Evolutionary conservation across 768 basidiomycete species (phyloP), one percentile per base, ranked within the genome.

Genomic region (Suillus discolor): DNA sequence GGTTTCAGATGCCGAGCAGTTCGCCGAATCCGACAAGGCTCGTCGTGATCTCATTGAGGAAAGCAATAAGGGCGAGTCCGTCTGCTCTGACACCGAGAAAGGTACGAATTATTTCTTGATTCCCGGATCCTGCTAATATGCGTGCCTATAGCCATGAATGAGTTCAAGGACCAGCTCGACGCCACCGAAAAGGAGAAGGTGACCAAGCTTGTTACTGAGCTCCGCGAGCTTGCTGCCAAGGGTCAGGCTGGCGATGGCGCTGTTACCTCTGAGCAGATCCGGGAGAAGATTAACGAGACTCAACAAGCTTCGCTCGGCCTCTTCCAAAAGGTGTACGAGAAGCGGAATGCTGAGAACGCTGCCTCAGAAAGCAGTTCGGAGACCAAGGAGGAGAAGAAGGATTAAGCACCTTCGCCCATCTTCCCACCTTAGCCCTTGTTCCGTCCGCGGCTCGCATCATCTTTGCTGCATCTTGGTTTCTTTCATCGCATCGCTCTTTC

Each of bases 251-350:
- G 91, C 62, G 96, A 97, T 72, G 84, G 85, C 15, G 86, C 85
- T 45, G 80, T 97, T 71, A 93, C 89, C 64, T 87, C 95, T 42
- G 96, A 98, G 47, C 76, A 83, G 64, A 96, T 99, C 82, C 91
- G 93, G 74, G 91, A 92, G 77, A 96, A 95, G 87, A 91, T 97
- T 73, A 89, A 85, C 77, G 94, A 95, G 81, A 94, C 95, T 6
- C 97, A 99, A 75, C 90, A 92, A 72, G 97, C 96, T 18, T 96
- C 94, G 20, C 88, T 99, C 44, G 93, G 93, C 66, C 90, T 99
- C 66, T 99, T 99, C 96, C 92, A 97, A 80, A 97, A 96, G 89
- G 89, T 94, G 16, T 96, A 96, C 76, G 94, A 96, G 85, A 97
- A 97, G 87, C 88, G 91, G 65, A 87, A 86, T 70, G 90, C 91